These are phyloP conservation scores for Colletotrichum tabaci DNA, from an alignment of 2,329 filamentous ascomycete species.

Conservation along the genomic window DNA sequence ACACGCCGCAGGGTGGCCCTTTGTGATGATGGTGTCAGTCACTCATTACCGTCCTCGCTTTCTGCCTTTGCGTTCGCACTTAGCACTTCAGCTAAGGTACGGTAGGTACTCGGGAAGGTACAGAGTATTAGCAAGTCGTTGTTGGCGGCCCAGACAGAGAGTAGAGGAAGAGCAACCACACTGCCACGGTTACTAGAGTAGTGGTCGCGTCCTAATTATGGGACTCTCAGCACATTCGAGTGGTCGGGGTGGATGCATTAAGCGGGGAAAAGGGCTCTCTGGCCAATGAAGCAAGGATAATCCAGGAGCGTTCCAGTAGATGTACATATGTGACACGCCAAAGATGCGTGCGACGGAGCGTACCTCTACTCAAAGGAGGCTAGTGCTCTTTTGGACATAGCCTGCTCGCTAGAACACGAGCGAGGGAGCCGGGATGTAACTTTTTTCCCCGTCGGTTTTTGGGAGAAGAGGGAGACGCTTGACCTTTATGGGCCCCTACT, in stretches of 20 bases:
- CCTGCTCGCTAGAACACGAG: slow-evolving; percentile 37
- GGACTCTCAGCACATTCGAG: slow-evolving; percentile 15
- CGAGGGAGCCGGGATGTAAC: slow-evolving; percentile 34
- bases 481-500: too few relatives aligned
- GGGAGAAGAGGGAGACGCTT: not conserved
- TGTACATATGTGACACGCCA: slow-evolving; percentile 39
- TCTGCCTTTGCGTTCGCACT: slow-evolving; percentile 30
- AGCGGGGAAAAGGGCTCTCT: slow-evolving; percentile 38
- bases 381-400: slow-evolving; percentile 23
- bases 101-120: slow-evolving; percentile 10
- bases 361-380: slow-evolving; percentile 35
- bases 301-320: slow-evolving; percentile 13
- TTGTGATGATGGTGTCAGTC: slow-evolving; percentile 42
- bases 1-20: slow-evolving; percentile 40
- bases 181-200: not conserved
- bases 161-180: not conserved
- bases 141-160: slow-evolving; percentile 13
- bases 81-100: slow-evolving; percentile 16
- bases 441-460: slow-evolving; percentile 16
- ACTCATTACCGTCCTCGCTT: slow-evolving; percentile 27
- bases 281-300: slow-evolving; percentile 28
- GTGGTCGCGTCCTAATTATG: slow-evolving; percentile 29
- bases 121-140: slow-evolving; percentile 5
- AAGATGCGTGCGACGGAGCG: slow-evolving; percentile 19
- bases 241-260: slow-evolving; percentile 25